Evolutionary conservation across 1,284 basidiomycete genomes (phyloP).

Genomic region (Vanrija sp.): DNA sequence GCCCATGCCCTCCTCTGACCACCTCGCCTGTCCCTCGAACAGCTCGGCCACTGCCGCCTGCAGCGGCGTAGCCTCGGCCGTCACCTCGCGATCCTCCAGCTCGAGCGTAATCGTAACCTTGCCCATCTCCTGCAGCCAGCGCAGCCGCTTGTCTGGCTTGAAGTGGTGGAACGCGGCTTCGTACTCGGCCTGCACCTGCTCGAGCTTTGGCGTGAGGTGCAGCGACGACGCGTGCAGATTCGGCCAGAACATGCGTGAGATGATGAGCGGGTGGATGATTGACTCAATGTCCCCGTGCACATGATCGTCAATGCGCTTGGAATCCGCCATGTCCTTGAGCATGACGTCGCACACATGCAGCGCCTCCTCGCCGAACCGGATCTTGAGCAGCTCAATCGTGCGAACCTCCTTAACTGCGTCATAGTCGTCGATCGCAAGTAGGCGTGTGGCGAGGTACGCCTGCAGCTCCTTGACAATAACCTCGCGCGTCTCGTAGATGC

Average conservation of each 20-base stretch:
- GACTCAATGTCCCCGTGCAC: conserved; percentile 69
- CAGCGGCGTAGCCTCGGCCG: conserved; percentile 73
- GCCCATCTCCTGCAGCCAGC: conserved; percentile 81
- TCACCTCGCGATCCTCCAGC: conserved; percentile 69
- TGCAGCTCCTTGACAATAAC: conserved; percentile 92
- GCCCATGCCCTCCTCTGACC: conserved; percentile 55
- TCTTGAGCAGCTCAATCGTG: conserved; percentile 86
- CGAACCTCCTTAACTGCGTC: conserved; percentile 80
- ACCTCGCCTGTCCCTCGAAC: conserved; percentile 65
- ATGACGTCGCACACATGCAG: conserved; percentile 93
- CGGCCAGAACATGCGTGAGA: conserved; percentile 92
- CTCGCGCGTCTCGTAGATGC: conserved; percentile 91
- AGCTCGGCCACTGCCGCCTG: conserved; percentile 85
- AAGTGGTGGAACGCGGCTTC: conserved; percentile 68
- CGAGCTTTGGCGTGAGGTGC: conserved; percentile 75
- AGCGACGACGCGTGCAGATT: conserved; percentile 67
- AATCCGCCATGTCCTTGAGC: conserved; percentile 91
- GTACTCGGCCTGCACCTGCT: conserved; percentile 69
- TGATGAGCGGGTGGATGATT: conserved; percentile 76
- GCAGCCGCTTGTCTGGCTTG: conserved; percentile 84
- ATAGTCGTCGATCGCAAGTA: conserved; percentile 73
- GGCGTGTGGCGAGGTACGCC: conserved; percentile 73
- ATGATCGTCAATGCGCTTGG: conserved; percentile 76
- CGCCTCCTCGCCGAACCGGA: conserved; percentile 84
- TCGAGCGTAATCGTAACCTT: conserved; percentile 72